Percentiles rank a stretch among this genome's conserved stretches.
Conservation (phyloP, 148 eudicot genomes). For the Rhododendron vialii region DNA sequence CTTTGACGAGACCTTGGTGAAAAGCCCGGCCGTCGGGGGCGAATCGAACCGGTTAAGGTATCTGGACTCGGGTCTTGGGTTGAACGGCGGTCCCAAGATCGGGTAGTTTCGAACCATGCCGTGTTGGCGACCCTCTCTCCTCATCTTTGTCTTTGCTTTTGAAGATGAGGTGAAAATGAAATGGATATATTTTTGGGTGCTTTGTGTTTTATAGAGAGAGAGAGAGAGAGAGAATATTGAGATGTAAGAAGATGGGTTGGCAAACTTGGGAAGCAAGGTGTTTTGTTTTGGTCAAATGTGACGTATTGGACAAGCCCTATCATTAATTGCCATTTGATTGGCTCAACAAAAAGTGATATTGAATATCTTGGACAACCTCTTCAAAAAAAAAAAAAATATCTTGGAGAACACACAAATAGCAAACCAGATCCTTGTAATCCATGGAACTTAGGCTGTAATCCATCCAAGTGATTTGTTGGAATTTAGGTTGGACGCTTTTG, state of each 20-base stretch:
- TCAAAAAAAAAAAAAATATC: too few species aligned
- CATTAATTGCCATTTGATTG: not conserved
- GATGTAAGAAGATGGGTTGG: not conserved
- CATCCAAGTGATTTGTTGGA: not conserved
- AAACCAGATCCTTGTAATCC: not conserved
- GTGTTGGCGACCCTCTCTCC: slow-evolving; percentile 64
- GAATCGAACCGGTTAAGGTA: slow-evolving; percentile 27
- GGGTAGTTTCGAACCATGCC: slow-evolving; percentile 56
- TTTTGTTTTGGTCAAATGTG: slow-evolving; percentile 1
- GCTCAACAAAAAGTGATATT: not conserved
- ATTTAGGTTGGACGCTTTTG: too few species aligned
- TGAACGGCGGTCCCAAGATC: slow-evolving; percentile 22
- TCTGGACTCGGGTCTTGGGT: slow-evolving; percentile 18
- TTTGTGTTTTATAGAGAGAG: not conserved
- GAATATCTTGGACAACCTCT: not conserved
- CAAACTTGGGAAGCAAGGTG: slow-evolving; percentile 16
- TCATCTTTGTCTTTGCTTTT: slow-evolving; percentile 35
- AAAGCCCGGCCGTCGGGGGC: slow-evolving; percentile 57
- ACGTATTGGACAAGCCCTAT: slow-evolving; percentile 8
- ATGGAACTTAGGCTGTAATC: not conserved
- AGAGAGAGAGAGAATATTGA: not conserved
- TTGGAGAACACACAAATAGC: not conserved
- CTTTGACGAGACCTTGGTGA: slow-evolving; percentile 48
- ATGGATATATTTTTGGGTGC: not conserved
- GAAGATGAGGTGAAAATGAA: slow-evolving; percentile 2